phyloP scores from a whole-genome alignment of 306 rosid species.

The Cicer yamashitae region DNA sequence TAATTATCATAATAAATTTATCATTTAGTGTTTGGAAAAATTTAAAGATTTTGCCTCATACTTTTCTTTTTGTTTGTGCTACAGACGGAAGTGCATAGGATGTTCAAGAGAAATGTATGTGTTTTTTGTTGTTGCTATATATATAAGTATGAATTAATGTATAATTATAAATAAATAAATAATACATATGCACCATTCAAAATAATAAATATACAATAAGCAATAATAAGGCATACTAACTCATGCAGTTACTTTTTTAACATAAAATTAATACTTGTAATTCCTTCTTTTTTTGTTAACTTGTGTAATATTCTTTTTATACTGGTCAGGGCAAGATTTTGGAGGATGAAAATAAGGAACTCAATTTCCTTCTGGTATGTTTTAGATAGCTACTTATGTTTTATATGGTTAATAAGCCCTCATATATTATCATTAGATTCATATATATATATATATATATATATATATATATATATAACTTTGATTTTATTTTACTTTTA shows the following conservation, averaged over 20 bases:
- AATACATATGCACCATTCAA: no score
- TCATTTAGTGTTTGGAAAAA: background rate
- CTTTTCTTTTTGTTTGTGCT: conserved; percentile 15
- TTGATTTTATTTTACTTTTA: no score
- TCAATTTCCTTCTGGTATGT: conserved; percentile 72
- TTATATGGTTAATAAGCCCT: background rate
- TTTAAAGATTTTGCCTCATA: conserved; percentile 16
- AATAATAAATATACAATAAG: background rate
- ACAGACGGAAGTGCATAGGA: conserved; percentile 64
- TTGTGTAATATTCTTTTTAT: conserved; percentile 4
- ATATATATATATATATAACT: no score
- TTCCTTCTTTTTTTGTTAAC: background rate
- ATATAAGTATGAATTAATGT: background rate
- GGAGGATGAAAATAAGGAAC: conserved; percentile 77
- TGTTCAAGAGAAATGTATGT: conserved; percentile 70
- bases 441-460: no score
- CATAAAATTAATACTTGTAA: background rate
- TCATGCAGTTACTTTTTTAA: conserved; percentile 11
- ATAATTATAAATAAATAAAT: background rate
- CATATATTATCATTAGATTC: no score
- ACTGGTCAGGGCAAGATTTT: conserved; percentile 55
- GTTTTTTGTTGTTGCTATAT: background rate
- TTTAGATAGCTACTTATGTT: background rate
- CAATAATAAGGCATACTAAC: background rate
- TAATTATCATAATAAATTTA: background rate